Evolutionary conservation across 148 eudicot genomes (phyloP).

Genomic region (Vaccinium darrowii): DNA sequence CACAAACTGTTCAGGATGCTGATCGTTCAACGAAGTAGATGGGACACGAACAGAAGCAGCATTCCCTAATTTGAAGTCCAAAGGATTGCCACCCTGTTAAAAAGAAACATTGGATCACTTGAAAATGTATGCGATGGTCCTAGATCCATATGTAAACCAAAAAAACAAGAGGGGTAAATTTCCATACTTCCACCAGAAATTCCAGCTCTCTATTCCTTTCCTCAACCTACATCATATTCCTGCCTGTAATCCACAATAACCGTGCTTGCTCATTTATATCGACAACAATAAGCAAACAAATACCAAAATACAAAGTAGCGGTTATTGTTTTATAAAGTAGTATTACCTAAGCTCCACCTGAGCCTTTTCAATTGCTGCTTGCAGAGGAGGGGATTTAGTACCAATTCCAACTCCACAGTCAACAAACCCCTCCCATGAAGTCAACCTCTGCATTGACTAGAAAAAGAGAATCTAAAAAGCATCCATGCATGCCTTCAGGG

Average conservation of each 20-base stretch:
- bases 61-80: constrained; percentile 72
- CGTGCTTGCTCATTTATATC: constrained; percentile 15
- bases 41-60: constrained; percentile 70
- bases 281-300: constrained; percentile 8
- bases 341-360: constrained; percentile 82
- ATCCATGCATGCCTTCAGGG: constrained; percentile 77
- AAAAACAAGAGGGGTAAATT: neutral
- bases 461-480: constrained; percentile 52
- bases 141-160: neutral
- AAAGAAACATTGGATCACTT: neutral
- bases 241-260: constrained; percentile 51
- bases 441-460: constrained; percentile 90
- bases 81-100: constrained; percentile 90
- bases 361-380: constrained; percentile 80
- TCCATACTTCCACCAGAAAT: constrained; percentile 88
- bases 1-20: constrained; percentile 59
- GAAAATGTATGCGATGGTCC: constrained; percentile 7
- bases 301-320: neutral
- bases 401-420: constrained; percentile 74
- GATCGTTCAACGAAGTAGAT: constrained; percentile 76
- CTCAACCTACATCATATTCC: constrained; percentile 75
- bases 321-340: neutral
- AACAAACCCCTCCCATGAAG: constrained; percentile 95
- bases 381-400: constrained; percentile 66
- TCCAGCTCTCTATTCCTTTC: constrained; percentile 86